Conservation (phyloP, 2,329 filamentous ascomycete species). For the Botrytis galanthina region DNA sequence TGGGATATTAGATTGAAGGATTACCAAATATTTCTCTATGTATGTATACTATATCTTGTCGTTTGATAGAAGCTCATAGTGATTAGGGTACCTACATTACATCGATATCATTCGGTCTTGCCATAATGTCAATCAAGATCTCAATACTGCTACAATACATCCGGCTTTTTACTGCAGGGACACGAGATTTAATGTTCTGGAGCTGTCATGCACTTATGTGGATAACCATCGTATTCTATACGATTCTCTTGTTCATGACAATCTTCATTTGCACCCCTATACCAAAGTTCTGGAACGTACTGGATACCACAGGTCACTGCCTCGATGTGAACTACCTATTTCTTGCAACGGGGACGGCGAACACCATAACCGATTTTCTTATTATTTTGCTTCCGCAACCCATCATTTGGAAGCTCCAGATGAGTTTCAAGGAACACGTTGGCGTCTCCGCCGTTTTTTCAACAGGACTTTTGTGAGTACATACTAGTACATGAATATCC, state of each 20-base stretch:
- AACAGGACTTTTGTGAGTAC: neutral
- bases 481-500: neutral
- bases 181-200: constrained; percentile 2
- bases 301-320: neutral
- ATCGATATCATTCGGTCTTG: constrained; percentile 9
- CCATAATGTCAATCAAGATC: constrained; percentile 9
- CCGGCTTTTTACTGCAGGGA: neutral
- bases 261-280: constrained; percentile 3
- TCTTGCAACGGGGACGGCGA: neutral
- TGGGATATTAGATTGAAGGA: constrained; percentile 6
- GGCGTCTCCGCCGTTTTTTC: constrained; percentile 6
- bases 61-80: neutral
- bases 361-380: neutral
- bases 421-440: constrained; percentile 11
- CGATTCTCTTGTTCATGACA: neutral
- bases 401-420: neutral
- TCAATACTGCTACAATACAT: constrained; percentile 12
- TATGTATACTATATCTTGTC: neutral
- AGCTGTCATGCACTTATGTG: constrained; percentile 7
- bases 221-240: neutral
- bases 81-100: neutral
- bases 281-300: neutral
- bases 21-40: constrained; percentile 1
- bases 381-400: constrained; percentile 6
- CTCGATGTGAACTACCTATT: neutral